A percentile compares a stretch with the other conserved stretches of the same genome.
Conservation (phyloP, 2,329 filamentous ascomycete genomes). For the Elsinoe perseae region DNA sequence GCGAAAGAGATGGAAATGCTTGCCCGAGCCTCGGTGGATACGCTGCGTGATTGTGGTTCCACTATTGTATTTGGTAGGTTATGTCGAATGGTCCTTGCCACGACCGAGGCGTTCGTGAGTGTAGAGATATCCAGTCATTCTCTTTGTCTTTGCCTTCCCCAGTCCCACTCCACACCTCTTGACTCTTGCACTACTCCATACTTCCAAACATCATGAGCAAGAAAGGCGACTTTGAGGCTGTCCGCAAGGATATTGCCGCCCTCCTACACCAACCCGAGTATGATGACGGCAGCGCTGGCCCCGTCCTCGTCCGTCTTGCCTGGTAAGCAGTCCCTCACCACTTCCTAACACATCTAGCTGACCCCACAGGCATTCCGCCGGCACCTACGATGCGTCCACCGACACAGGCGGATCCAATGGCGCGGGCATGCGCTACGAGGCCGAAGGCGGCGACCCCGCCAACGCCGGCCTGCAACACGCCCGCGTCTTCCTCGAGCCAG, state of each 20-base stretch:
- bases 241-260: conserved; percentile 21
- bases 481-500: conserved; percentile 55
- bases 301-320: conserved; percentile 55
- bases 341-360: not conserved
- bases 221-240: conserved; percentile 22
- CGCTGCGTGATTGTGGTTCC: not conserved
- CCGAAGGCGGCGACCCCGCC: conserved; percentile 56
- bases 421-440: conserved; percentile 58
- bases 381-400: conserved; percentile 52
- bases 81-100: not conserved
- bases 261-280: conserved; percentile 48
- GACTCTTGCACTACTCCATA: not conserved
- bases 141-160: conserved; percentile 7
- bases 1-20: not conserved
- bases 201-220: conserved; percentile 15
- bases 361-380: conserved; percentile 49
- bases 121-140: conserved; percentile 2
- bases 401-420: conserved; percentile 58
- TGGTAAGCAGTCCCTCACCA: conserved; percentile 39
- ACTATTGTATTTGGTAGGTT: conserved; percentile 2
- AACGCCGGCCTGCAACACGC: conserved; percentile 59
- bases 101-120: not conserved
- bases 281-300: conserved; percentile 57
- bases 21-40: conserved; percentile 1
- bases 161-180: not conserved